Base-by-base conservation (phyloP, 2,329 filamentous ascomycete genomes). In the Xylaria multiplex region DNA sequence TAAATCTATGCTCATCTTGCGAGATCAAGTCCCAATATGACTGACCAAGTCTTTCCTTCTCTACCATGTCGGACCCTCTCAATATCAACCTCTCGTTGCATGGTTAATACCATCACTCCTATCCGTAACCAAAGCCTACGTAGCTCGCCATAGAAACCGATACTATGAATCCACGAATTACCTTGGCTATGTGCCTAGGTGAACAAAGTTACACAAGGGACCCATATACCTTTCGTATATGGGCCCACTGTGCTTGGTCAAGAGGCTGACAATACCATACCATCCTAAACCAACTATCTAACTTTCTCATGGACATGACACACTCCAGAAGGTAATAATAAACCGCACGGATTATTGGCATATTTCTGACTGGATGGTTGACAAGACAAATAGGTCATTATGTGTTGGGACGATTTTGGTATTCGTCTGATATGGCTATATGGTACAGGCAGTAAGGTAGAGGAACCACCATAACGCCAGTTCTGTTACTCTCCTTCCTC, bases 361-460 rank as follows among this genome's bases (percentile, higher is more conserved):
- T 6, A 35, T 6, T 30, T 35, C 5, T 6, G 5, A 48, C 35
- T 22, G 16, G 54, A 13, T 7, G 22, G 14, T 27, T 24, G 9
- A 35, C 42, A 40, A 37, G 11, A 32, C 32, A 22, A 3, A 55
- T 19, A 62, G 37, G n/a, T 35, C 13, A 13, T 14, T 16, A 14
- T 53, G 24, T 52, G 70, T 71, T 71, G 55, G 63, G 72, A 73
- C 65, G 69, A 70, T 64, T 54, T 74, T 65, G 71, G 69, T 73
- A 74, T 76, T 75, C 70, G 70, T 73, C 72, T 73, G 70, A 74
- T 68, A 74, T 75, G 72, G 73, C 70, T 75, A 76, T 74, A 76
- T 76, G 70, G 69, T 76, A 76, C 74, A 76, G 67, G 73, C 70
- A 72, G 54, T 69, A 74, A 66, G 73, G 69, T 68, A 69, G 69